phyloP scores from a whole-genome alignment of 345 rosid genomes.

The Rhizophora mangle region DNA sequence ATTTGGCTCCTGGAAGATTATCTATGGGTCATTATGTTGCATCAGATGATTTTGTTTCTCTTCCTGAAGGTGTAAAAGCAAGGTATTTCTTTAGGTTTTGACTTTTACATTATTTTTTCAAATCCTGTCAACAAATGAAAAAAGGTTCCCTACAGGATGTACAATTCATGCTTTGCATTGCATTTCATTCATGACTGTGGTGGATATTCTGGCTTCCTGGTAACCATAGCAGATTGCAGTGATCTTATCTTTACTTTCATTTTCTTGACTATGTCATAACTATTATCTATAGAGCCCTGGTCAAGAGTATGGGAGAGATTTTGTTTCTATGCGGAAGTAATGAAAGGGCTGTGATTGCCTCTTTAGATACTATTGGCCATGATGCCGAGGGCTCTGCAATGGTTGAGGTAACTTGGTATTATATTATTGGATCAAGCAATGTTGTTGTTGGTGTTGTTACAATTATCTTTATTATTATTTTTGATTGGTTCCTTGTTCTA shows the following conservation, averaged over 20 bases:
- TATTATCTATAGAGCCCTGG: constrained; percentile 57
- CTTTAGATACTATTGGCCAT: constrained; percentile 33
- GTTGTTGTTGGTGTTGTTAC: constrained; percentile 1
- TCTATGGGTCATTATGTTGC: constrained; percentile 41
- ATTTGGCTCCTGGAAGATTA: constrained; percentile 41
- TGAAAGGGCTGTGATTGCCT: constrained; percentile 65
- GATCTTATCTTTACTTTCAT: not conserved
- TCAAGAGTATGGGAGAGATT: constrained; percentile 92
- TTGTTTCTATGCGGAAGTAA: constrained; percentile 79
- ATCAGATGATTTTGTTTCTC: constrained; percentile 50
- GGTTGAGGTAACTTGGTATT: constrained; percentile 53
- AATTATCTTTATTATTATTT: not conserved
- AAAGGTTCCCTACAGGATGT: not conserved
- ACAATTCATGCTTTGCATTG: not conserved
- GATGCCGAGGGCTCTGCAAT: constrained; percentile 35
- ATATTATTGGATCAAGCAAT: constrained; percentile 10
- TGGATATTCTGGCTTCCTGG: not conserved
- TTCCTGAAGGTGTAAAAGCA: constrained; percentile 64
- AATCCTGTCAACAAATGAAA: not conserved
- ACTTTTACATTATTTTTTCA: not conserved
- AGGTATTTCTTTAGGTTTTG: constrained; percentile 45
- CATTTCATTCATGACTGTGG: not conserved
- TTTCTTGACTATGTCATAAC: not conserved
- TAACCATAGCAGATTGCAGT: not conserved
- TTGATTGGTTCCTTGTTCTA: constrained; percentile 11